These are phyloP conservation scores for Beauveria asiatica DNA, from an alignment of 2,329 filamentous ascomycete genomes.

Conservation along the genomic window DNA sequence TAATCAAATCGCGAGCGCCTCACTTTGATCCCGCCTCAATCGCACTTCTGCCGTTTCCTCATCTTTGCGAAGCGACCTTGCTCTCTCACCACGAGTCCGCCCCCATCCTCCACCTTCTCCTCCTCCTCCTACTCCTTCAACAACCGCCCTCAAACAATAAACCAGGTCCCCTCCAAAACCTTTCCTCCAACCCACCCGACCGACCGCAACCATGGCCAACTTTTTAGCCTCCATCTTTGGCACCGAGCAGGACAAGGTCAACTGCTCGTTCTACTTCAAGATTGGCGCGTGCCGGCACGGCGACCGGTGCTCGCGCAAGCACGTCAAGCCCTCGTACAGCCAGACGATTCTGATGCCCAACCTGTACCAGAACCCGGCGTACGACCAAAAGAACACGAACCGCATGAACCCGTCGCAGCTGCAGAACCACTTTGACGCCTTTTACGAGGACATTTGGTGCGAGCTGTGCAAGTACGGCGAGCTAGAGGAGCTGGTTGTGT, in stretches of 20 bases:
- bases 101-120: not conserved
- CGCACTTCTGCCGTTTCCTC: no score
- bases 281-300: constrained; percentile 98
- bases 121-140: not conserved
- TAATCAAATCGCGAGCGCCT: not conserved
- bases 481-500: constrained; percentile 94
- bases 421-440: constrained; percentile 98
- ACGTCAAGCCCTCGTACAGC: constrained; percentile 97
- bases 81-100: no score
- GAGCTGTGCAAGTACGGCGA: constrained; percentile 99
- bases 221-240: constrained; percentile 99
- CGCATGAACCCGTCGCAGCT: constrained; percentile 95
- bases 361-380: constrained; percentile 97
- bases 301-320: constrained; percentile 95
- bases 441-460: constrained; percentile 99
- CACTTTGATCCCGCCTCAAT: no score
- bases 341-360: constrained; percentile 98
- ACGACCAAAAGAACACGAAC: constrained; percentile 71
- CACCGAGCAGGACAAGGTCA: constrained; percentile 98
- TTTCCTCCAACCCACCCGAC: no score
- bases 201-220: constrained; percentile 64
- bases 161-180: not conserved
- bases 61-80: no score
- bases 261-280: constrained; percentile 98
- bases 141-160: not conserved